These are phyloP conservation scores for Thuja plicata DNA, from an alignment of 83 land plant species.

Conservation along the genomic window DNA sequence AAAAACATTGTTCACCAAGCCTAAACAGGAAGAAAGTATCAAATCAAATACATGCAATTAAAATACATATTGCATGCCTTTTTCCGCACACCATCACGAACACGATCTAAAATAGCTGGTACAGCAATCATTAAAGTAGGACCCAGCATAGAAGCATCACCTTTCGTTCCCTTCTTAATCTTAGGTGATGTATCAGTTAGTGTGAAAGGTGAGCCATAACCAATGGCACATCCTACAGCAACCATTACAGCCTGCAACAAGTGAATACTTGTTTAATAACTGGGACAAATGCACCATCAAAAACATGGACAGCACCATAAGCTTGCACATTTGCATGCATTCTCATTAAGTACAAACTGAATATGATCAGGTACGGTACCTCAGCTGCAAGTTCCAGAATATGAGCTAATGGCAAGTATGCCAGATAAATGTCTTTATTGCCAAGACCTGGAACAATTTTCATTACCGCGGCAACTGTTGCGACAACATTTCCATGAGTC, in stretches of 20 bases:
- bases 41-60: neutral
- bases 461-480: slow-evolving; percentile 70
- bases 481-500: slow-evolving; percentile 73
- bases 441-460: slow-evolving; percentile 54
- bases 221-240: slow-evolving; percentile 63
- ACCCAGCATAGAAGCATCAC: slow-evolving; percentile 65
- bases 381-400: slow-evolving; percentile 76
- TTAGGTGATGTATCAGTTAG: slow-evolving; percentile 77
- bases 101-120: slow-evolving; percentile 84
- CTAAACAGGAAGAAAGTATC: neutral
- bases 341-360: neutral
- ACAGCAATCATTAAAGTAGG: slow-evolving; percentile 80
- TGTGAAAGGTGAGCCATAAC: slow-evolving; percentile 82
- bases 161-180: slow-evolving; percentile 77
- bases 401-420: slow-evolving; percentile 85
- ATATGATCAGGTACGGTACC: slow-evolving; percentile 30
- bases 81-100: slow-evolving; percentile 77
- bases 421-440: slow-evolving; percentile 56
- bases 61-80: slow-evolving; percentile 35
- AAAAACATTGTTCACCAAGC: neutral
- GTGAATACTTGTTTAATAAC: slow-evolving; percentile 6
- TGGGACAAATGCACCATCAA: neutral
- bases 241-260: slow-evolving; percentile 51
- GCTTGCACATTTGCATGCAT: neutral
- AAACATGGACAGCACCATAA: neutral